A percentile compares a stretch with the other conserved stretches of the same genome.
These are phyloP conservation scores for Ogataea sp. DNA, from an alignment of 805 yeast species.

Conservation along the genomic window DNA sequence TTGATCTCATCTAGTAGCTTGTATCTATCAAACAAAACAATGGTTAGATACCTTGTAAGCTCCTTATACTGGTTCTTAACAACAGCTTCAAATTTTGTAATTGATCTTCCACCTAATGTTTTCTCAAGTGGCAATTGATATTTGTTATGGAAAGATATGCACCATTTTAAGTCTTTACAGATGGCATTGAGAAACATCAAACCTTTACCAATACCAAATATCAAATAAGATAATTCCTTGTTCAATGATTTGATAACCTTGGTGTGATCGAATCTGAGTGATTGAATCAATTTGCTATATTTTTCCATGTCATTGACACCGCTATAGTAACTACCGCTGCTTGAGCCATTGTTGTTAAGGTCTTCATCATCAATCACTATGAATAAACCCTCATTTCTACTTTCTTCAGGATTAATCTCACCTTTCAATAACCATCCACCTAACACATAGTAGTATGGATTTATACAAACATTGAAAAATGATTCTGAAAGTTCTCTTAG, in stretches of 20 bases:
- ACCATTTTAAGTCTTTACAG: conserved; percentile 67
- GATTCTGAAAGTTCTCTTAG: conserved; percentile 34
- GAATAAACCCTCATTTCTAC: conserved; percentile 57
- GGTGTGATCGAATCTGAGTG: not conserved
- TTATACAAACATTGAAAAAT: conserved; percentile 37
- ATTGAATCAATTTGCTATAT: conserved; percentile 37
- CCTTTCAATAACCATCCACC: conserved; percentile 68
- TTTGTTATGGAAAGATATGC: conserved; percentile 7
- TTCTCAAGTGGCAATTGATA: conserved; percentile 1
- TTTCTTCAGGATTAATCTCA: conserved; percentile 31
- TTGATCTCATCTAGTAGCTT: conserved; percentile 45
- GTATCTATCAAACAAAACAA: conserved; percentile 40
- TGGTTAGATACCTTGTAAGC: conserved; percentile 42
- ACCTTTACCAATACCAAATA: conserved; percentile 67
- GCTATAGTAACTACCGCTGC: not conserved
- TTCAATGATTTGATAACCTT: not conserved
- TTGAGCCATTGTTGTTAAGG: no score
- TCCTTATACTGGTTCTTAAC: conserved; percentile 41
- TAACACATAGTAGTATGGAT: conserved; percentile 55
- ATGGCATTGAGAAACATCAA: conserved; percentile 51
- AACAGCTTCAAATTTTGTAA: conserved; percentile 21
- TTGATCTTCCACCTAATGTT: conserved; percentile 16
- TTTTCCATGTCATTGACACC: conserved; percentile 10
- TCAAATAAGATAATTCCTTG: conserved; percentile 28
- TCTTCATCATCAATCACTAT: conserved; percentile 8